Evolutionary conservation across 2,329 filamentous ascomycete genomes (phyloP).

Genomic region (Colletotrichum lini): DNA sequence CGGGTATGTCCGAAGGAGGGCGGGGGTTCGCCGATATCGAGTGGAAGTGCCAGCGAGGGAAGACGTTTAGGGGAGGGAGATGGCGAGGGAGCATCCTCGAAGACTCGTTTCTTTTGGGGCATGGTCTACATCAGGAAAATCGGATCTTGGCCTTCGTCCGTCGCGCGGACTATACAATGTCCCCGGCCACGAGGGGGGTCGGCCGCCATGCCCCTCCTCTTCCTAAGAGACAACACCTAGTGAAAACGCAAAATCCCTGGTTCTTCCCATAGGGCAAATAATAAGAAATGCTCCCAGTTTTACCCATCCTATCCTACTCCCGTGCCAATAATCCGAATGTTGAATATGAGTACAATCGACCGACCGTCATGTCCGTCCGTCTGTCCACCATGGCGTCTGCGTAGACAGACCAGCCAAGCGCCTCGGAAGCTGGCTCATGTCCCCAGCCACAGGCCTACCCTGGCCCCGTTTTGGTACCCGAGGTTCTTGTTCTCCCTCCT

Average conservation of each 20-base stretch:
- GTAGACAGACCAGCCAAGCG: background rate
- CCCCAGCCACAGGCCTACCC: slow-evolving; percentile 41
- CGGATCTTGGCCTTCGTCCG: no score
- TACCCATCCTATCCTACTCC: slow-evolving; percentile 15
- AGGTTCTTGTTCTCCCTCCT: slow-evolving; percentile 29
- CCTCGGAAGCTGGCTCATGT: background rate
- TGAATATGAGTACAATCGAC: slow-evolving; percentile 20
- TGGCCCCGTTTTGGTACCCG: slow-evolving; percentile 36
- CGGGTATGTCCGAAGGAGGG: no score
- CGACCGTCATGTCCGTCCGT: background rate
- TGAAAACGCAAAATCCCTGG: background rate
- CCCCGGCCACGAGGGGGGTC: no score
- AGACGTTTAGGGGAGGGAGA: no score
- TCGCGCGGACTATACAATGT: no score
- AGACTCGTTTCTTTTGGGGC: no score
- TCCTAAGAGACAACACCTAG: background rate
- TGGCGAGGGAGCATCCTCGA: no score
- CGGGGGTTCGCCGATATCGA: no score
- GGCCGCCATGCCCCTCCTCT: background rate
- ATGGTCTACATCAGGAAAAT: no score
- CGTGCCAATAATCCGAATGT: slow-evolving; percentile 1
- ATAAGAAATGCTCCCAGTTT: slow-evolving; percentile 4
- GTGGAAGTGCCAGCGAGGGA: no score
- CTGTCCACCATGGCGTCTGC: background rate
- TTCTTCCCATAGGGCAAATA: background rate